Evolutionary conservation across 2,329 filamentous ascomycete species (phyloP).

Genomic region (Beauveria sp.): DNA sequence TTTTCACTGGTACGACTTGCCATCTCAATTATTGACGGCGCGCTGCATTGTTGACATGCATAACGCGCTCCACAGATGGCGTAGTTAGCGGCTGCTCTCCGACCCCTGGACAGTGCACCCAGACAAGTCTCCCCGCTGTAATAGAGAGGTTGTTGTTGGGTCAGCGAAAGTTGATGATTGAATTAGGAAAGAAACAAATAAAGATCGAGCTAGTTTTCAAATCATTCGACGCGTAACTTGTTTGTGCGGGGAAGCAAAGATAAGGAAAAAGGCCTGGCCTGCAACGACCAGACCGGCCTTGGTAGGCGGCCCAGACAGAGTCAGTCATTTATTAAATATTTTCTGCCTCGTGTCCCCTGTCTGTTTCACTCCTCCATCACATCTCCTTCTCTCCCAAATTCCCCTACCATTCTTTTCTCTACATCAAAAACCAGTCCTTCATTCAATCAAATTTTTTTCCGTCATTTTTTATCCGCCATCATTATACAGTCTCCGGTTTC

Average conservation of each 20-base stretch:
- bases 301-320: too few species aligned
- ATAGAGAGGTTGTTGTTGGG: conserved; percentile 2
- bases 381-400: background rate
- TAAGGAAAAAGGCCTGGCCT: background rate
- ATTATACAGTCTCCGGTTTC: background rate
- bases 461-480: background rate
- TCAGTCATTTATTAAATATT: background rate
- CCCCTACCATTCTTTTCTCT: background rate
- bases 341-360: background rate
- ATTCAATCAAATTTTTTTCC: background rate
- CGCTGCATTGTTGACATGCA: conserved; percentile 11
- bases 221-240: background rate
- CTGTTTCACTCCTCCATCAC: conserved; percentile 3
- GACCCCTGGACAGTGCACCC: too few species aligned
- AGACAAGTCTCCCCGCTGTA: background rate
- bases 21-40: background rate
- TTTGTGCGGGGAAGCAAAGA: background rate
- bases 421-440: too few species aligned
- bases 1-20: too few species aligned
- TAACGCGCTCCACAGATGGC: conserved; percentile 1
- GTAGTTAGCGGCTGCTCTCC: background rate
- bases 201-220: background rate
- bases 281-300: background rate
- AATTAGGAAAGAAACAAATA: conserved; percentile 8
- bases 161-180: background rate